phyloP scores from a whole-genome alignment of 1,284 basidiomycete genomes.

The Baeospora myosura region DNA sequence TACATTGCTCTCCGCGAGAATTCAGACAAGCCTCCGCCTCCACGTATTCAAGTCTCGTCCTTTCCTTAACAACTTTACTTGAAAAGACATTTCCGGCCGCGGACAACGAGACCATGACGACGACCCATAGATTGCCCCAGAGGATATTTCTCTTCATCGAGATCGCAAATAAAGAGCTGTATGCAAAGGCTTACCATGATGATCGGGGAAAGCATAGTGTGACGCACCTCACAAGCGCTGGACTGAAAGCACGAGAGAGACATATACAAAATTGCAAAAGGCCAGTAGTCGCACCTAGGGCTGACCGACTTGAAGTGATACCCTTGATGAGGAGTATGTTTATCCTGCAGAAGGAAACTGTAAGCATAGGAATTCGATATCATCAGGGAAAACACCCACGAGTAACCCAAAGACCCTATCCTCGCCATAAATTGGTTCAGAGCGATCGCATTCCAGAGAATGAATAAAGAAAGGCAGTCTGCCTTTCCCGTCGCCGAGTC shows the following conservation, averaged over 20 bases:
- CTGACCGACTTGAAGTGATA: slow-evolving; percentile 36
- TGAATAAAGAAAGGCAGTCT: slow-evolving; percentile 15
- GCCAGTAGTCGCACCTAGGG: slow-evolving; percentile 50
- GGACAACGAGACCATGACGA: slow-evolving; percentile 25
- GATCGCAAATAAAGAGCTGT: slow-evolving; percentile 38
- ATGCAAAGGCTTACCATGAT: not conserved
- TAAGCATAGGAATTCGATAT: not conserved
- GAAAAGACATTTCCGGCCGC: slow-evolving; percentile 17
- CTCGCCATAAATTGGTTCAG: slow-evolving; percentile 28
- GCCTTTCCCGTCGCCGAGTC: slow-evolving; percentile 18
- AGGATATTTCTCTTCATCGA: slow-evolving; percentile 28
- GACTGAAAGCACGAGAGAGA: slow-evolving; percentile 46
- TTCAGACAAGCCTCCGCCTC: too few relatives aligned
- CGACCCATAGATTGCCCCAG: slow-evolving; percentile 32
- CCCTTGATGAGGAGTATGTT: slow-evolving; percentile 53
- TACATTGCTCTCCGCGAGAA: too few relatives aligned
- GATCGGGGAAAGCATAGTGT: slow-evolving; percentile 1
- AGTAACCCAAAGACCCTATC: slow-evolving; percentile 29
- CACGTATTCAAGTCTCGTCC: not conserved
- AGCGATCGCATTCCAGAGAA: slow-evolving; percentile 34
- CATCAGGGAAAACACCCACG: slow-evolving; percentile 27
- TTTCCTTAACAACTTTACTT: slow-evolving; percentile 16
- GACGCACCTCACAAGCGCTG: slow-evolving; percentile 44
- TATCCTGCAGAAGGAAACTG: slow-evolving; percentile 29
- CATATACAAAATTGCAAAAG: slow-evolving; percentile 52